phyloP scores from a whole-genome alignment of 1,284 basidiomycete genomes.

The Marasmius tenuissimus region DNA sequence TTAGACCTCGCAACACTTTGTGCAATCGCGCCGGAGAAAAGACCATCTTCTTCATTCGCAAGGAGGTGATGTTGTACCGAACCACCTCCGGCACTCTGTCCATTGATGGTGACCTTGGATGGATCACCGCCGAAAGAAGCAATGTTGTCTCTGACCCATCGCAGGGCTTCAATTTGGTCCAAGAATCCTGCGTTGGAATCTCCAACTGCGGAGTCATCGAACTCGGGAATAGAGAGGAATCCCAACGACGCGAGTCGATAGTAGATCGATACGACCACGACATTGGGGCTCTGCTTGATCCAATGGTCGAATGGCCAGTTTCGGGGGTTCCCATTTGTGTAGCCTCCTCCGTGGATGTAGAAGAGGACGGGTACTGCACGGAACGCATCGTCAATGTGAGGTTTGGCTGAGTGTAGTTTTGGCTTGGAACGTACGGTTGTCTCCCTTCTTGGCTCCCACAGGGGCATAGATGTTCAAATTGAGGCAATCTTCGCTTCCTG shows the following conservation, averaged over 20 bases:
- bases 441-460: constrained; percentile 35
- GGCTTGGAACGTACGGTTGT: constrained; percentile 33
- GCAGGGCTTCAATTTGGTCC: constrained; percentile 60
- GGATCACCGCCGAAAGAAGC: constrained; percentile 32
- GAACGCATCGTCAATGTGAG: too few relatives aligned
- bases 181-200: constrained; percentile 61
- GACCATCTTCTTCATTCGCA: constrained; percentile 33
- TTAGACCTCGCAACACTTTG: constrained; percentile 58
- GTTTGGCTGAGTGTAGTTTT: too few relatives aligned
- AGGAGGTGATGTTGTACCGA: constrained; percentile 57
- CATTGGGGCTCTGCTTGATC: constrained; percentile 47
- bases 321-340: constrained; percentile 53
- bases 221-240: constrained; percentile 45
- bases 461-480: constrained; percentile 56
- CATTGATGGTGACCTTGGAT: constrained; percentile 54
- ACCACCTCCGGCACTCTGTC: constrained; percentile 59
- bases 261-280: constrained; percentile 48
- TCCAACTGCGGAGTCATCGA: constrained; percentile 37
- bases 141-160: constrained; percentile 40
- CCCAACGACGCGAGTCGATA: constrained; percentile 55
- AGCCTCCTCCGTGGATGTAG: constrained; percentile 68
- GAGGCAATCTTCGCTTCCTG: constrained; percentile 60
- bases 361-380: constrained; percentile 32
- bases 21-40: constrained; percentile 54
- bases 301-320: constrained; percentile 55